These are phyloP conservation scores for Vanrija sp. DNA, from an alignment of 1,284 basidiomycete species.

Conservation along the genomic window DNA sequence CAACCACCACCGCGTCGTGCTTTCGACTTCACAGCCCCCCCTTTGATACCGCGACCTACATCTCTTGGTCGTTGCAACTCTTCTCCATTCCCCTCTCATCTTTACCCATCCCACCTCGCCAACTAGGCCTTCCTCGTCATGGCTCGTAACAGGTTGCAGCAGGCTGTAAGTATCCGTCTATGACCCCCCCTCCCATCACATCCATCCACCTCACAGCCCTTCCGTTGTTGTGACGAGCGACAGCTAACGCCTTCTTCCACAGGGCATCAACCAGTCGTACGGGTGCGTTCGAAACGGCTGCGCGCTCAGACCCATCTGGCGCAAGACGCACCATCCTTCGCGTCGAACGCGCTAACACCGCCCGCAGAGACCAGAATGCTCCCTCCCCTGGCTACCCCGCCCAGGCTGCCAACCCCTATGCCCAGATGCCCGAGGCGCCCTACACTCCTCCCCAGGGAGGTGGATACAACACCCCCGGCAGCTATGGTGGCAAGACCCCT, in stretches of 20 bases:
- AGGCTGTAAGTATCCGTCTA: constrained; percentile 7
- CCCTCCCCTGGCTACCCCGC: constrained; percentile 35
- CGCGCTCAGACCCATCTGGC: too few species aligned
- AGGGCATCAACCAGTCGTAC: background rate
- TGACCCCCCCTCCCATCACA: background rate
- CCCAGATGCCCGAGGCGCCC: constrained; percentile 24
- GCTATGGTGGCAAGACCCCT: constrained; percentile 24
- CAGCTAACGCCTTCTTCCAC: background rate
- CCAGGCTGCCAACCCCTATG: constrained; percentile 35
- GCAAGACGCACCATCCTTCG: background rate
- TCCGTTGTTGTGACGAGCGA: background rate
- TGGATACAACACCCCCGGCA: constrained; percentile 20
- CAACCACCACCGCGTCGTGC: too few species aligned
- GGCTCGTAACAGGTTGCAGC: constrained; percentile 19
- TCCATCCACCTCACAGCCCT: background rate
- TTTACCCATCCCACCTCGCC: background rate
- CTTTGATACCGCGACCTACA: too few species aligned
- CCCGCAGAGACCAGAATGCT: constrained; percentile 21
- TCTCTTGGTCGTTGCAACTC: too few species aligned
- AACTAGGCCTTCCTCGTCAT: constrained; percentile 1
- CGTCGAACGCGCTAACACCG: background rate
- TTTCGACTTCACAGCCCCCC: too few species aligned
- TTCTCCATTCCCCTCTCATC: background rate
- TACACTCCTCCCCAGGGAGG: constrained; percentile 11
- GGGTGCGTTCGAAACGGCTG: background rate